phyloP scores from a whole-genome alignment of 768 basidiomycete species.

The Termitomyces sp. region DNA sequence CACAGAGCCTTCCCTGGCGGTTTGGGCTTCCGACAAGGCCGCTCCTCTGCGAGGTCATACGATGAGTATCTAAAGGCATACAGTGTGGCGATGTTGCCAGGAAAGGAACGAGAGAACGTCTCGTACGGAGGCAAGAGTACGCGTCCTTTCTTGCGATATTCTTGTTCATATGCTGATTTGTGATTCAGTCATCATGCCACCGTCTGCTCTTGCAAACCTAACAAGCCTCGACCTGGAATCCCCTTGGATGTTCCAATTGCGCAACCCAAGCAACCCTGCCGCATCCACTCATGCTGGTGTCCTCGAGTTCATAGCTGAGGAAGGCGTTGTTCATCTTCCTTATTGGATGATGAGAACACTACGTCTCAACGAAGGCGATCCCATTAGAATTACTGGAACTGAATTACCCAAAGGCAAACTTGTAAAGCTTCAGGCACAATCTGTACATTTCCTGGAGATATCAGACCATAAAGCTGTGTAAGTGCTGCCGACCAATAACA shows the following conservation, averaged over 20 bases:
- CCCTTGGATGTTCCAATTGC: constrained; percentile 96
- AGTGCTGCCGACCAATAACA: constrained; percentile 24
- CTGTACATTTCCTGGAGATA: constrained; percentile 91
- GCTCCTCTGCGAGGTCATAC: constrained; percentile 67
- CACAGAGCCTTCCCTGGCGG: constrained; percentile 49
- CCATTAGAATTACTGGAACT: constrained; percentile 86
- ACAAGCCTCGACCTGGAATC: constrained; percentile 82
- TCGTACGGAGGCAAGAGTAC: constrained; percentile 96
- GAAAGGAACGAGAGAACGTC: constrained; percentile 81
- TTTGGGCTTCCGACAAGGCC: constrained; percentile 38
- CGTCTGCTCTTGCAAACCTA: constrained; percentile 85
- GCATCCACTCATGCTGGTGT: constrained; percentile 95
- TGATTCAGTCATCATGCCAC: constrained; percentile 88
- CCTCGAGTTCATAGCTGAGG: constrained; percentile 96
- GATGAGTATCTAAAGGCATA: constrained; percentile 94
- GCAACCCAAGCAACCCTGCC: constrained; percentile 81
- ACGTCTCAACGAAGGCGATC: constrained; percentile 89
- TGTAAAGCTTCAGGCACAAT: constrained; percentile 96
- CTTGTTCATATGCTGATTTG: constrained; percentile 5
- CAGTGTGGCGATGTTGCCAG: constrained; percentile 90
- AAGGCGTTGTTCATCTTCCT: constrained; percentile 91
- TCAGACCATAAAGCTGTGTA: constrained; percentile 98
- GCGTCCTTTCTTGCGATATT: constrained; percentile 13
- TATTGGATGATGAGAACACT: constrained; percentile 99
- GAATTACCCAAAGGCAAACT: constrained; percentile 89